Evolutionary conservation across 2,329 filamentous ascomycete species (phyloP).

Genomic region (Neurospora sp.): DNA sequence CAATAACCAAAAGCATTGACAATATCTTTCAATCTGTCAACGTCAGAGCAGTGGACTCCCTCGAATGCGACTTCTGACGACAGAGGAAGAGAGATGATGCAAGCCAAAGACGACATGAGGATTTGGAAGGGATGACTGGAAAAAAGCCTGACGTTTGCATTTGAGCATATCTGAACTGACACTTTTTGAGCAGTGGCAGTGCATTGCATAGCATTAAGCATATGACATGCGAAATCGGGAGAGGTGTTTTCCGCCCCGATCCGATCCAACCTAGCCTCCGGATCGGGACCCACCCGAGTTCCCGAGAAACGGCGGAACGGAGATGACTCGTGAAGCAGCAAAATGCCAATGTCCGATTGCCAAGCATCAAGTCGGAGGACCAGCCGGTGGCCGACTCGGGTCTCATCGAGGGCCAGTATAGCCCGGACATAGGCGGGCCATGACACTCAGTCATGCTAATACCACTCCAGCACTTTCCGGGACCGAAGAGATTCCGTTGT

Average conservation of each 20-base stretch:
- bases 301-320: neutral
- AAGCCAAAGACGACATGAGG: neutral
- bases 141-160: neutral
- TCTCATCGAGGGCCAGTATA: neutral
- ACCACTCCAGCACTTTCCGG: neutral
- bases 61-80: neutral
- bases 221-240: neutral
- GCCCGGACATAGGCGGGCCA: neutral
- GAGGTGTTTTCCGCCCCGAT: neutral
- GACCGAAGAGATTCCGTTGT: neutral
- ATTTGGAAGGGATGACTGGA: neutral
- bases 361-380: neutral
- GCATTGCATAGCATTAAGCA: neutral
- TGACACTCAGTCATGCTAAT: neutral
- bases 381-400: neutral
- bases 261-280: neutral
- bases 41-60: neutral
- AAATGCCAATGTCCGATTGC: neutral
- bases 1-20: neutral
- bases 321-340: neutral
- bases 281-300: neutral
- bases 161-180: neutral
- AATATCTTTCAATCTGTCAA: neutral
- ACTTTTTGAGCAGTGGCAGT: neutral
- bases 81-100: neutral